Base-by-base conservation (phyloP, 495 filamentous ascomycete genomes). In the Durotheca rogersii region DNA sequence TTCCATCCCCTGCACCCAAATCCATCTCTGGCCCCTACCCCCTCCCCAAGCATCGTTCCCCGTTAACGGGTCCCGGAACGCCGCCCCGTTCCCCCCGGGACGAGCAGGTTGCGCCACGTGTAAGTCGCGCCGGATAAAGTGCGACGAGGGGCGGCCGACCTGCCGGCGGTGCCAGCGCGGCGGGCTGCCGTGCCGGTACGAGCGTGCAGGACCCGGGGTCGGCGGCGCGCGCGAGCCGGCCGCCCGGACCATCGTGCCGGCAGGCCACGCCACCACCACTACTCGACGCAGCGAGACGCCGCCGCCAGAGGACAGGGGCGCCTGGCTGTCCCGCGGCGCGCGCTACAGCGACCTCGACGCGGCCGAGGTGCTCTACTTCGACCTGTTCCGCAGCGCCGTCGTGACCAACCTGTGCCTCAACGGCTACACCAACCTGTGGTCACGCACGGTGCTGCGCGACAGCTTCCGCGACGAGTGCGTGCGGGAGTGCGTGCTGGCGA, bases 61-160 rank as follows among this genome's bases (percentile, higher is more conserved):
- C 29, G n/a, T 34, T 54, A 25, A 54, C 51, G 2, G 4, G 6
- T 1, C 7, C 14, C 7, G 17, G 69, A n/a, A n/a, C n/a, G n/a
- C n/a, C n/a, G n/a, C n/a, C n/a, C n/a, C n/a, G n/a, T n/a, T n/a
- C n/a, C n/a, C n/a, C n/a, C n/a, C n/a, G n/a, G n/a, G n/a, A n/a
- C n/a, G n/a, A n/a, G n/a, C n/a, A 34, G 78, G 76, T 10, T 80
- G 78, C 53, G 74, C 72, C 70, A 80, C 74, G 12, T 81, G 78
- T 53, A 70, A 77, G 9, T 65, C 79, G 9, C 67, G 77, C 16
- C 71, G 72, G 44, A 77, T 80, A 37, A 78, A 77, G 56, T 81
- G 78, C 60, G 78, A 80, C 42, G 73, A 77, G 60, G 52, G 32
- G 4, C 68, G 63, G 0, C 77, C 78, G n/a, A 36, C 66, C 4